phyloP scores from a whole-genome alignment of 1,284 basidiomycete species.

The Rhizoctonia solani region DNA sequence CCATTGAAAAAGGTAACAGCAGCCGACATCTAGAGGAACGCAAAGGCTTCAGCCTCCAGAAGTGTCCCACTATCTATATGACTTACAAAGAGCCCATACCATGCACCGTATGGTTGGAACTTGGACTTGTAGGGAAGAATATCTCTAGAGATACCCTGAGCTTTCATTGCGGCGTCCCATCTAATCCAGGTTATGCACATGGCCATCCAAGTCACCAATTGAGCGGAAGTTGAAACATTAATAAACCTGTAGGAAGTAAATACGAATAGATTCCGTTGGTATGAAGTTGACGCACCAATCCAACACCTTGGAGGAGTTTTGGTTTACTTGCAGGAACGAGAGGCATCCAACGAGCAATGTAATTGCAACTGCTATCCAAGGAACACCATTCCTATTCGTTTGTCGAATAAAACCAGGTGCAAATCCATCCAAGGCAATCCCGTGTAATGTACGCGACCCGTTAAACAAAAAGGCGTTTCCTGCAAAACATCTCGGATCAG shows the following conservation, averaged over 20 bases:
- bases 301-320: conserved; percentile 40
- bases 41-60: neutral
- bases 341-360: conserved; percentile 41
- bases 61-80: too few relatives aligned
- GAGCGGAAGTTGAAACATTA: conserved; percentile 33
- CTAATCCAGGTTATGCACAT: conserved; percentile 43
- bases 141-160: conserved; percentile 39
- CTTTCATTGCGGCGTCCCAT: conserved; percentile 41
- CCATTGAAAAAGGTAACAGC: conserved; percentile 29
- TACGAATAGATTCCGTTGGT: neutral
- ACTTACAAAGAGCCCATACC: conserved; percentile 21
- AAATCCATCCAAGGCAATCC: conserved; percentile 42
- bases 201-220: conserved; percentile 40
- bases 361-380: conserved; percentile 40
- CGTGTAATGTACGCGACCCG: conserved; percentile 43
- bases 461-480: conserved; percentile 42
- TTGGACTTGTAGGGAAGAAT: conserved; percentile 21
- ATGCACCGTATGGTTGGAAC: conserved; percentile 26
- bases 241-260: conserved; percentile 37
- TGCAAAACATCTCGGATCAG: neutral
- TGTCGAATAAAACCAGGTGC: conserved; percentile 42
- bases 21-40: neutral
- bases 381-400: conserved; percentile 42
- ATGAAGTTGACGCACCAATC: conserved; percentile 40
- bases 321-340: conserved; percentile 41